Percentiles rank a stretch among this genome's conserved stretches.
phyloP scores from a whole-genome alignment of 495 filamentous ascomycete genomes.

The Zalerion maritima region DNA sequence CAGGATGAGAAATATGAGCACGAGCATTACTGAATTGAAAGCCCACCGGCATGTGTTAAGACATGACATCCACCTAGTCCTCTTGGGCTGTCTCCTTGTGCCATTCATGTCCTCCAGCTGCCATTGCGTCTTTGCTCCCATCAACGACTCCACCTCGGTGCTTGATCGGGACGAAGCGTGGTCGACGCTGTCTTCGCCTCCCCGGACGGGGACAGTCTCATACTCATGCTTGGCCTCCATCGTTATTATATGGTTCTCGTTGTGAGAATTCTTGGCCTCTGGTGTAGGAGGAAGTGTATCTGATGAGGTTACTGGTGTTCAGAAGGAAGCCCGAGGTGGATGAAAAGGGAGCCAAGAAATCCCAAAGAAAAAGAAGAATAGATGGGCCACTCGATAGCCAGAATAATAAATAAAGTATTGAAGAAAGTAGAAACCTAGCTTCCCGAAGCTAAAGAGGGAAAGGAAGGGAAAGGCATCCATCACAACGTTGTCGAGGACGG shows the following conservation, averaged over 20 bases:
- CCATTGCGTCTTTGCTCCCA: conserved; percentile 25
- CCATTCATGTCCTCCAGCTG: conserved; percentile 14
- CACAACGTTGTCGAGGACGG: no score
- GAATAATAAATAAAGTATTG: no score
- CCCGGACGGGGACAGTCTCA: conserved; percentile 13
- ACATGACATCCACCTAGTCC: conserved; percentile 5
- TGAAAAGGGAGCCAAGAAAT: no score
- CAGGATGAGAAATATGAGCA: conserved; percentile 20
- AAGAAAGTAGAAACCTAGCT: no score
- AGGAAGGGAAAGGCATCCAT: no score
- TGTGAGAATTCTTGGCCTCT: no score
- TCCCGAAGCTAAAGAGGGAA: no score
- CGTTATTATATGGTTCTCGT: conserved; percentile 11
- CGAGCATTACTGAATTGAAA: conserved; percentile 18
- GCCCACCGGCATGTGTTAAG: conserved; percentile 18
- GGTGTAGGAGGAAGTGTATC: no score
- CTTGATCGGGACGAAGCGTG: conserved; percentile 21
- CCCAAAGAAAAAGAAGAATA: no score
- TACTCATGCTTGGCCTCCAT: conserved; percentile 24
- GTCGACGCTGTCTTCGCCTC: conserved; percentile 13
- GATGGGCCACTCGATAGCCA: no score
- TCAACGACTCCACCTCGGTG: conserved; percentile 27
- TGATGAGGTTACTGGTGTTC: no score
- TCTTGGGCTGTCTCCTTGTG: conserved; percentile 7
- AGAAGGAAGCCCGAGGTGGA: no score